These are phyloP conservation scores for Plantago elongata DNA, from an alignment of 257 asterid genomes.

Conservation along the genomic window DNA sequence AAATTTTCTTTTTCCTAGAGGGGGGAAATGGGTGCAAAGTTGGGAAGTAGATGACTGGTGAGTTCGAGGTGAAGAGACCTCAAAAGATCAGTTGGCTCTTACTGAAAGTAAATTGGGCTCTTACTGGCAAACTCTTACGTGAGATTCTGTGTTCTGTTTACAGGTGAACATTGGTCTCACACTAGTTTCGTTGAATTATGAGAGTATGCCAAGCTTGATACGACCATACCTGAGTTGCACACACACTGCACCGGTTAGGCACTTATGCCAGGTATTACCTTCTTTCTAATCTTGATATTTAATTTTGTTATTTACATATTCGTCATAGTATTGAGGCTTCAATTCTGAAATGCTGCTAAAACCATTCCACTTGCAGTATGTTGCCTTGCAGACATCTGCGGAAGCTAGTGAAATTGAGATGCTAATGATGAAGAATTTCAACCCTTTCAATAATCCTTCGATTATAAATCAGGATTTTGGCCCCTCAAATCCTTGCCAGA, in stretches of 20 bases:
- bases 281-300: slow-evolving; percentile 17
- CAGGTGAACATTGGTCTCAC: slow-evolving; percentile 64
- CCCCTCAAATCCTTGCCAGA: slow-evolving; percentile 34
- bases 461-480: slow-evolving; percentile 27
- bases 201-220: slow-evolving; percentile 71
- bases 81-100: slow-evolving; percentile 8
- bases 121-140: slow-evolving; percentile 6
- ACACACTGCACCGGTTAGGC: slow-evolving; percentile 53
- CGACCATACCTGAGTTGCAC: slow-evolving; percentile 79
- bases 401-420: slow-evolving; percentile 71
- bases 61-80: not conserved
- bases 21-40: slow-evolving; percentile 17
- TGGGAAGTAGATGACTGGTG: not conserved
- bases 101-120: slow-evolving; percentile 17
- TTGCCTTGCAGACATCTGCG: slow-evolving; percentile 71
- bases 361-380: slow-evolving; percentile 54
- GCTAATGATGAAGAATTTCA: slow-evolving; percentile 42
- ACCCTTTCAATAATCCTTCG: slow-evolving; percentile 29
- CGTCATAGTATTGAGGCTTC: not conserved
- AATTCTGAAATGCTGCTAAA: not conserved
- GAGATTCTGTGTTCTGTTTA: slow-evolving; percentile 22
- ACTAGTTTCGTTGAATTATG: slow-evolving; percentile 58
- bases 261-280: slow-evolving; percentile 61
- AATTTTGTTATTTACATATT: not conserved
- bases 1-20: too few relatives aligned